Base-by-base conservation (phyloP, 73 alveolate species). In the Paramecium tetraurelia region DNA sequence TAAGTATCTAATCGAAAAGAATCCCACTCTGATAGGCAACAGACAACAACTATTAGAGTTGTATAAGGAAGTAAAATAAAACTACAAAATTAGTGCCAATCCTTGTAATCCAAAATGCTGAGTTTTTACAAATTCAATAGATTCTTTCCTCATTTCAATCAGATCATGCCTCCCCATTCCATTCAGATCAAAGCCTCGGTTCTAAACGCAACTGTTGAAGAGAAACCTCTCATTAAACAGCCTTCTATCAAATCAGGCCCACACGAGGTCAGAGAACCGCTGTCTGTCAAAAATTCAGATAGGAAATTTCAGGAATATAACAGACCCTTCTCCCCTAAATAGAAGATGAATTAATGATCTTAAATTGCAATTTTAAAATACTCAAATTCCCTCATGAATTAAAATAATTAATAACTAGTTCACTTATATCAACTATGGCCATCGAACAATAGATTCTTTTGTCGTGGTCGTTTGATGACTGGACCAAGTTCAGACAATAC, bases 401-500 rank as follows among this genome's bases (percentile, higher is more conserved):
- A 27, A 33, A 68, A 33, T 31, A 68, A 68, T 24, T 68, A 27
- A 31, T 31, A 68, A 68, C 20, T 35, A 43, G 90, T 80, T 9
- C 76, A 80, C 33, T 53, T 89, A 41, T 89, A 89, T 35, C 20
- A 89, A 70, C 6, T 89, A 31, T 93, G 96, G 96, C 92, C 93
- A 20, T 87, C 93, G 7, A 86, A 75, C 21, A 93, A 93, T 38
- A 87, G 96, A 38, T 93, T 93, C 86, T 86, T 48, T 14, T 86
- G 92, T 50, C 70, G 12, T 20, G 96, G 96, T 50, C 14, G 29
- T 14, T 24, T 40, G 4, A 93, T 93, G 76, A 75, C 85, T 27
- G 96, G 96, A 20, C 96, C 96, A 12, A 68, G 48, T 40, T 50
- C 53, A 10, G 96, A 93, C 70, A 33, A 36, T 11, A 59, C 63